Conservation (phyloP, 495 filamentous ascomycete genomes). For the Trichoderma virens region DNA sequence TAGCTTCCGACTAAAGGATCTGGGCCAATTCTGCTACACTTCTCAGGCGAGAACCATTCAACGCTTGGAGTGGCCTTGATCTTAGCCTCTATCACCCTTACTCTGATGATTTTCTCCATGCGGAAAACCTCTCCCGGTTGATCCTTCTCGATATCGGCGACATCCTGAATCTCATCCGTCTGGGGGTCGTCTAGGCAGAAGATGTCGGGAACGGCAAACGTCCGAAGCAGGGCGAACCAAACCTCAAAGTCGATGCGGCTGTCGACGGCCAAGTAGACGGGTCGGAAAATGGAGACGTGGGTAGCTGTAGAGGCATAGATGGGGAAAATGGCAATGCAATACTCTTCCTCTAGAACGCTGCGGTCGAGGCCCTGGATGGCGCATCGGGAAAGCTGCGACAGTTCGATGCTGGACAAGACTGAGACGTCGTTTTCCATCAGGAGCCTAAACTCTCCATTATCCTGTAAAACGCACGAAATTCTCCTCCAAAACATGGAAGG, state of each 20-base stretch:
- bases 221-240: constrained; percentile 89
- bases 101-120: constrained; percentile 49
- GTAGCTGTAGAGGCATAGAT: constrained; percentile 61
- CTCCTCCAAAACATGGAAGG: constrained; percentile 58
- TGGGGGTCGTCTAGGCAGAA: constrained; percentile 50
- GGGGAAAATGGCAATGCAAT: constrained; percentile 87
- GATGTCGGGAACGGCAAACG: constrained; percentile 89
- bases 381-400: constrained; percentile 83
- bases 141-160: constrained; percentile 31
- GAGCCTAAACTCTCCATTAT: constrained; percentile 91
- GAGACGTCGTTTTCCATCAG: constrained; percentile 74
- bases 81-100: constrained; percentile 53
- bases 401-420: constrained; percentile 70
- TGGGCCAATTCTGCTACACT: constrained; percentile 22
- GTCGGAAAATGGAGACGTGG: constrained; percentile 55
- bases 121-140: constrained; percentile 45
- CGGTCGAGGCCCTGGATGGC: constrained; percentile 83
- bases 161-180: constrained; percentile 31
- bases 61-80: constrained; percentile 19
- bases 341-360: constrained; percentile 90
- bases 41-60: constrained; percentile 1
- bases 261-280: constrained; percentile 81
- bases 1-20: constrained; percentile 51
- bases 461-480: constrained; percentile 88
- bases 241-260: constrained; percentile 87